Percentiles rank a stretch among this genome's conserved stretches.
phyloP scores from a whole-genome alignment of 352 stramenopile genomes.

The Phytophthora sojae region DNA sequence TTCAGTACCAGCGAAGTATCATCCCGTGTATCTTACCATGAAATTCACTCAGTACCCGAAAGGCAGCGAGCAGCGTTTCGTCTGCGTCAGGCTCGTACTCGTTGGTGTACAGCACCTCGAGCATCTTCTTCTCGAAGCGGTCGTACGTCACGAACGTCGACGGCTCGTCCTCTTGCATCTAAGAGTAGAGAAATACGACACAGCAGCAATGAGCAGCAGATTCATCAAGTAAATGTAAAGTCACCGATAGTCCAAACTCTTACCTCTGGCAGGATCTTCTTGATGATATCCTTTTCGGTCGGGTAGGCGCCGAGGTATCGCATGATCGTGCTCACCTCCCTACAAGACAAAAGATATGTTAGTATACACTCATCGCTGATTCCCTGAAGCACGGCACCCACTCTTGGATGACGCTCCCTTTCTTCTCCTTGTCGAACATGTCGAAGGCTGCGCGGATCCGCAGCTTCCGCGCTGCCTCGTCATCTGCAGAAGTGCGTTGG shows the following conservation, averaged over 20 bases:
- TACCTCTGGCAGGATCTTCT: slow-evolving; percentile 92
- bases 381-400: too few relatives aligned
- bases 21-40: not conserved
- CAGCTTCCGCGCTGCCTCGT: slow-evolving; percentile 53
- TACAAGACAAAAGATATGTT: slow-evolving; percentile 18
- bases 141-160: slow-evolving; percentile 91
- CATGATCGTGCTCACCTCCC: slow-evolving; percentile 93
- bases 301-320: slow-evolving; percentile 90
- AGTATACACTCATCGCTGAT: not conserved
- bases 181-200: not conserved
- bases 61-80: slow-evolving; percentile 88
- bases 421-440: slow-evolving; percentile 94
- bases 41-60: slow-evolving; percentile 42
- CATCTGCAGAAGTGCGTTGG: slow-evolving; percentile 40
- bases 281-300: slow-evolving; percentile 92
- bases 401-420: slow-evolving; percentile 89
- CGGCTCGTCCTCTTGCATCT: slow-evolving; percentile 92
- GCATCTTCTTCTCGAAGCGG: slow-evolving; percentile 94
- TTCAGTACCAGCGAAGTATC: not conserved
- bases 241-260: not conserved
- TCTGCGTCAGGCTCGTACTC: slow-evolving; percentile 91
- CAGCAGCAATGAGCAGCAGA: not conserved
- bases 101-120: slow-evolving; percentile 90
- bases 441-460: slow-evolving; percentile 86
- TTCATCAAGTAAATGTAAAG: not conserved